A percentile compares a stretch with the other conserved stretches of the same genome.
phyloP scores from a whole-genome alignment of 768 basidiomycete species.

The Fomitopsis pulvina region DNA sequence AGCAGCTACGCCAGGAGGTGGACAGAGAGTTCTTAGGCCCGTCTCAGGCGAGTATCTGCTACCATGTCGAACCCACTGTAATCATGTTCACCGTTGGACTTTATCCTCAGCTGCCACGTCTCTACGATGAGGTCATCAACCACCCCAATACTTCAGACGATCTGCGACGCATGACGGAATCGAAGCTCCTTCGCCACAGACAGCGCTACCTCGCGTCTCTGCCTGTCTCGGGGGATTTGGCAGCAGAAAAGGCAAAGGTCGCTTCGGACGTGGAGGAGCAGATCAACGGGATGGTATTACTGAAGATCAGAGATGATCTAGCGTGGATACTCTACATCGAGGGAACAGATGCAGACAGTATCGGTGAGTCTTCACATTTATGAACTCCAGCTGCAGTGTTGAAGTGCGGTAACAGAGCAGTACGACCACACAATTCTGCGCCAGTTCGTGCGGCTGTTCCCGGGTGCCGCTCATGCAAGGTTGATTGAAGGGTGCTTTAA shows the following conservation, averaged over 20 bases:
- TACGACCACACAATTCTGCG: slow-evolving; percentile 54
- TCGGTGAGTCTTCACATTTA: slow-evolving; percentile 42
- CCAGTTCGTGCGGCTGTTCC: slow-evolving; percentile 62
- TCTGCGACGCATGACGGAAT: slow-evolving; percentile 70
- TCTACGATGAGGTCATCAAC: slow-evolving; percentile 77
- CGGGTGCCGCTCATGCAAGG: slow-evolving; percentile 44
- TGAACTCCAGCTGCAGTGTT: neutral
- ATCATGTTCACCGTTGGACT: neutral
- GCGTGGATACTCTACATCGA: slow-evolving; percentile 83
- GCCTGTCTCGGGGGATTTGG: slow-evolving; percentile 31
- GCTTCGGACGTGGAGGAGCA: slow-evolving; percentile 65
- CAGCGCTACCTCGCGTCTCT: slow-evolving; percentile 56
- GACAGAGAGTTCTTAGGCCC: slow-evolving; percentile 53
- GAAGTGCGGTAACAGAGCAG: slow-evolving; percentile 35
- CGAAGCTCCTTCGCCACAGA: slow-evolving; percentile 64
- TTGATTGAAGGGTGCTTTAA: slow-evolving; percentile 64
- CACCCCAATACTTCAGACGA: slow-evolving; percentile 77
- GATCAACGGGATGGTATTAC: slow-evolving; percentile 66
- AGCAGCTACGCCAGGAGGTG: slow-evolving; percentile 56
- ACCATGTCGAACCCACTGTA: no score
- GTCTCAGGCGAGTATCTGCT: slow-evolving; percentile 62
- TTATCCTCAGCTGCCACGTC: slow-evolving; percentile 46
- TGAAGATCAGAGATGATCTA: slow-evolving; percentile 69
- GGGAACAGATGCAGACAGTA: slow-evolving; percentile 54
- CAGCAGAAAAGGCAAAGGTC: slow-evolving; percentile 37